Evolutionary conservation across 139 green algal genomes (phyloP).

Genomic region (Picochlorum sp.): DNA sequence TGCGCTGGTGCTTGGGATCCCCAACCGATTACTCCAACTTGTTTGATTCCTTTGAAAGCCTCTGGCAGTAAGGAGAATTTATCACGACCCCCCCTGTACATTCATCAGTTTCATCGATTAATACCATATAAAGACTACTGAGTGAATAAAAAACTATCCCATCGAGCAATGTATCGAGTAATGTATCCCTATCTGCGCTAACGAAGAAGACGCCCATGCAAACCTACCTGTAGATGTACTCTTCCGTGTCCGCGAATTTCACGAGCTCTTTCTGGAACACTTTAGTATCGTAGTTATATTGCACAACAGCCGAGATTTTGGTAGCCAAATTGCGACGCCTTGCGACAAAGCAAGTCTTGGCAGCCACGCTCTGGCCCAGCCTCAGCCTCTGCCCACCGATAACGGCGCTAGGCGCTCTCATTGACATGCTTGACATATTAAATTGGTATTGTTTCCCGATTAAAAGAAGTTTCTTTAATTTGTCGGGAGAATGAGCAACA

Average conservation of each 20-base stretch:
- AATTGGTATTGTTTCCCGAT: not conserved
- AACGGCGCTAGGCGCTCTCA: not conserved
- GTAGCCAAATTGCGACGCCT: not conserved
- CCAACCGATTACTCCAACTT: constrained; percentile 95
- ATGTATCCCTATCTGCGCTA: too few relatives aligned
- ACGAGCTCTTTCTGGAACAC: constrained; percentile 75
- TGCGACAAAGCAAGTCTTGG: not conserved
- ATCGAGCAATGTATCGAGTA: too few relatives aligned
- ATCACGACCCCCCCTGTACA: constrained; percentile 70
- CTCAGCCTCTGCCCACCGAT: not conserved
- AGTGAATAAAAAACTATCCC: too few relatives aligned
- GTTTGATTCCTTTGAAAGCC: constrained; percentile 76
- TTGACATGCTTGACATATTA: not conserved
- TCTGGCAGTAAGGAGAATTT: constrained; percentile 76
- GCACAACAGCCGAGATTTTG: not conserved
- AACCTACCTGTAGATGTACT: constrained; percentile 79
- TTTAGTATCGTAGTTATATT: constrained; percentile 67
- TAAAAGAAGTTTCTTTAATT: too few relatives aligned
- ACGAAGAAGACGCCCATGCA: too few relatives aligned
- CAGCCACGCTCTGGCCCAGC: not conserved
- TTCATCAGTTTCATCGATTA: too few relatives aligned
- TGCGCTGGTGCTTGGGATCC: constrained; percentile 88
- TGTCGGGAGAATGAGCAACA: too few relatives aligned
- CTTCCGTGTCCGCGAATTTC: constrained; percentile 61
- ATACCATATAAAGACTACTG: too few relatives aligned